Conservation (phyloP, 164 flowering plant genomes). For the Chloranthus sessilifolius region DNA sequence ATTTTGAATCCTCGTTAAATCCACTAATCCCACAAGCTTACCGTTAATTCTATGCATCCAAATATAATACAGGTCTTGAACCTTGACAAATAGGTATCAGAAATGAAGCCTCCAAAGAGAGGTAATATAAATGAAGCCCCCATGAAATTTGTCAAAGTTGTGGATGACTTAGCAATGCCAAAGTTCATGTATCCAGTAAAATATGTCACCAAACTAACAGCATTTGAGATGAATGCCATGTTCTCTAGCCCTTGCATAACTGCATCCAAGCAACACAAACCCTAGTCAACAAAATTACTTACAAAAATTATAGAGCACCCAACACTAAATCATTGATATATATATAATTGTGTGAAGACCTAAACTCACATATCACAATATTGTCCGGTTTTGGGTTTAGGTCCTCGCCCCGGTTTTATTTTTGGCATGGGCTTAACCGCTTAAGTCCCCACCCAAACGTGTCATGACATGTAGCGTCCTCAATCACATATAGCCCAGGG, state of each 20-base stretch:
- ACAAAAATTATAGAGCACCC: too few species aligned
- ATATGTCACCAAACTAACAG: constrained; percentile 56
- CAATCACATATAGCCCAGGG: too few species aligned
- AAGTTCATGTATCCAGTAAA: constrained; percentile 71
- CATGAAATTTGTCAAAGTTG: constrained; percentile 63
- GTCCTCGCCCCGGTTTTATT: too few species aligned
- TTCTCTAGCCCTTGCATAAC: constrained; percentile 65
- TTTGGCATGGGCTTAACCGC: neutral
- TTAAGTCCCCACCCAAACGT: too few species aligned
- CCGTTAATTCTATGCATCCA: constrained; percentile 52
- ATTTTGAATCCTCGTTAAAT: neutral
- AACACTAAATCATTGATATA: too few species aligned
- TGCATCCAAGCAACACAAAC: constrained; percentile 23
- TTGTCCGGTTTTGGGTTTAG: neutral
- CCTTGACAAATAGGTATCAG: constrained; percentile 63
- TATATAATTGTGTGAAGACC: too few species aligned
- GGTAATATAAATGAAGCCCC: constrained; percentile 59
- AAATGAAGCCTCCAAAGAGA: constrained; percentile 63
- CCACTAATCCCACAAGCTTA: constrained; percentile 12
- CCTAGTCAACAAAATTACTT: neutral
- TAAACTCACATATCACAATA: neutral
- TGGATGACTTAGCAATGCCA: constrained; percentile 60
- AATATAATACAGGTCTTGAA: constrained; percentile 55
- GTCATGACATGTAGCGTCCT: too few species aligned
- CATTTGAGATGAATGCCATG: constrained; percentile 58